phyloP scores from a whole-genome alignment of 148 eudicot genomes.

The Rhododendron kiyosumense region DNA sequence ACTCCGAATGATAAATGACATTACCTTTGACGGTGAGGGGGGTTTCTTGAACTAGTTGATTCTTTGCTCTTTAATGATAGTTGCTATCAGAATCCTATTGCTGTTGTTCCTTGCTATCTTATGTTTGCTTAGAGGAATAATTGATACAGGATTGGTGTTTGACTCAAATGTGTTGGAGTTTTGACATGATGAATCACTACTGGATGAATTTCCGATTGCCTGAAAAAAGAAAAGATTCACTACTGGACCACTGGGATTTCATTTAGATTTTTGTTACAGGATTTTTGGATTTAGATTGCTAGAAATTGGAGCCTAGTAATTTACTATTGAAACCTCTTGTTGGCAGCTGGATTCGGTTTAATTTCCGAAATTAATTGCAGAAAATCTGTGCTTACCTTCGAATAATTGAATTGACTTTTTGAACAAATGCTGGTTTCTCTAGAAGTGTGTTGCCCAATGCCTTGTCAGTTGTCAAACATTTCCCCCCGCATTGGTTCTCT shows the following conservation, averaged over 20 bases:
- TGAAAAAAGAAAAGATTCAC: too few relatives aligned
- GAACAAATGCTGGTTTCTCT: background rate
- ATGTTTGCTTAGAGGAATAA: background rate
- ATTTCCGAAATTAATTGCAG: background rate
- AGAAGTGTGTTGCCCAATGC: background rate
- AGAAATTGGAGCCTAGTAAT: background rate
- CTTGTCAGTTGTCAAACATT: background rate
- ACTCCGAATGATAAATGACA: conserved; percentile 23
- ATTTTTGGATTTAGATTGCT: background rate
- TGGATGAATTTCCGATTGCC: background rate
- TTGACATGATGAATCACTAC: background rate
- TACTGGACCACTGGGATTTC: background rate
- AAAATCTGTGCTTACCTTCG: background rate
- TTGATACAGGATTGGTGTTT: conserved; percentile 21
- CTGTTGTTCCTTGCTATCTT: background rate
- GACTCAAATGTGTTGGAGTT: background rate
- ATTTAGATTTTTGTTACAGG: background rate
- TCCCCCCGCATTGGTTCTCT: background rate
- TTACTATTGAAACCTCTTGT: background rate
- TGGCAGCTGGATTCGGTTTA: background rate
- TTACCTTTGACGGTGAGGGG: conserved; percentile 7
- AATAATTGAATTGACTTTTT: background rate
- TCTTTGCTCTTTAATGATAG: background rate
- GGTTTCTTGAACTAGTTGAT: conserved; percentile 4
- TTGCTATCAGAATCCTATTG: background rate